Percentiles rank a stretch among this genome's conserved stretches.
phyloP scores from a whole-genome alignment of 1,284 basidiomycete genomes.

The Puccinia polysora region DNA sequence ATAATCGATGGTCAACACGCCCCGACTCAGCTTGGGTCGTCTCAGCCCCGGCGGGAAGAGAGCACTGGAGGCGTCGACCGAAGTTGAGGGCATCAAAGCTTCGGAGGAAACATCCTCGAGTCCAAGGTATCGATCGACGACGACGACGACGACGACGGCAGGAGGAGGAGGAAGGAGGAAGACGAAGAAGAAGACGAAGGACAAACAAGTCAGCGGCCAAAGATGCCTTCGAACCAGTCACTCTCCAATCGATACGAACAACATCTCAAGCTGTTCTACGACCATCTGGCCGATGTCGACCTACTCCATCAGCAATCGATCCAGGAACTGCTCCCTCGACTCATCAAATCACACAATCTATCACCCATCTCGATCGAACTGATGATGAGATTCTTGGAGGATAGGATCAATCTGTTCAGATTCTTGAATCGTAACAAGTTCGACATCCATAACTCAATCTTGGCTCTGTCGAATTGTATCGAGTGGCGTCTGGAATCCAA shows the following conservation, averaged over 20 bases:
- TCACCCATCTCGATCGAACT: slow-evolving; percentile 2
- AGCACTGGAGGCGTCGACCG: no score
- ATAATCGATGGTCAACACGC: no score
- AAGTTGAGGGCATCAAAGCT: no score
- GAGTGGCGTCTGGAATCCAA: slow-evolving; percentile 50
- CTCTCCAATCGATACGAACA: background rate
- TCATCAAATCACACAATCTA: slow-evolving; percentile 8
- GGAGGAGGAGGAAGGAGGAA: no score
- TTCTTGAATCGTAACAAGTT: slow-evolving; percentile 48
- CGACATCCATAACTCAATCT: slow-evolving; percentile 45
- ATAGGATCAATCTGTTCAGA: slow-evolving; percentile 46
- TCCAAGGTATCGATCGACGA: no score
- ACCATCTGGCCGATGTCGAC: background rate
- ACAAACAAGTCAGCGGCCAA: background rate
- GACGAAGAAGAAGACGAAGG: no score
- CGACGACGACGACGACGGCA: no score
- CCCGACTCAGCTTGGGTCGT: no score
- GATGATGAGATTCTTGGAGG: slow-evolving; percentile 3
- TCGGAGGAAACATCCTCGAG: no score
- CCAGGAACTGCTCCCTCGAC: slow-evolving; percentile 13
- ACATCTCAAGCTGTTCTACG: background rate
- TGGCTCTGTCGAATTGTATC: slow-evolving; percentile 46
- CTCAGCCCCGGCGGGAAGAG: no score
- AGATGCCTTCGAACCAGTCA: slow-evolving; percentile 12
- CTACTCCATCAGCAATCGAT: slow-evolving; percentile 7